Conservation (phyloP, 106 monocot genomes). For the Dioscorea zingiberensis region DNA sequence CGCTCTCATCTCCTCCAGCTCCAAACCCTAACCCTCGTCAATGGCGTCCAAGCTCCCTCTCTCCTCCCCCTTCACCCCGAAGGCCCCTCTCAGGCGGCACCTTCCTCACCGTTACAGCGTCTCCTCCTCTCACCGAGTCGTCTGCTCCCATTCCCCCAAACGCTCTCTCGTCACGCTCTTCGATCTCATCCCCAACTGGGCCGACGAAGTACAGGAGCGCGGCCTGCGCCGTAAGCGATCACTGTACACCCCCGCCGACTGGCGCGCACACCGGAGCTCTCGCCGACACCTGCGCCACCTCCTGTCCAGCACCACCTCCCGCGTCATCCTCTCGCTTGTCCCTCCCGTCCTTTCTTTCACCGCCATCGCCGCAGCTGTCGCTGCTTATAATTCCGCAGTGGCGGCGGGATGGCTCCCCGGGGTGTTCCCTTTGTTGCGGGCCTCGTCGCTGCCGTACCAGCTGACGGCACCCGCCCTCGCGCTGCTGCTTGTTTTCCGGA, state of each 20-base stretch:
- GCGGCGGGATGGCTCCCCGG: constrained; percentile 26
- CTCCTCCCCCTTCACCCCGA: background rate
- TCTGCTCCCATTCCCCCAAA: constrained; percentile 9
- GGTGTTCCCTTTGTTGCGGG: constrained; percentile 39
- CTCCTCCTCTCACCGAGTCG: background rate
- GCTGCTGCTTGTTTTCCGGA: constrained; percentile 85
- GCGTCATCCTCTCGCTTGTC: constrained; percentile 84
- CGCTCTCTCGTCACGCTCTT: constrained; percentile 9
- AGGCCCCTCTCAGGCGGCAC: background rate
- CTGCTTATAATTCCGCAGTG: constrained; percentile 67
- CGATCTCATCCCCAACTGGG: constrained; percentile 57
- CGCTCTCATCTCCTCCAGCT: background rate
- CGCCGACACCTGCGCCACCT: constrained; percentile 84
- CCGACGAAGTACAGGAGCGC: constrained; percentile 62
- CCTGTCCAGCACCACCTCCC: constrained; percentile 66
- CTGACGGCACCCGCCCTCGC: constrained; percentile 87
- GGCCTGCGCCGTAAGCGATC: constrained; percentile 43
- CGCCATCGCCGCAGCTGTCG: constrained; percentile 47
- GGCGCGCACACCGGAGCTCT: constrained; percentile 88
- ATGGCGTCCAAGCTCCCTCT: background rate
- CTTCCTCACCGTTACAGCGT: background rate
- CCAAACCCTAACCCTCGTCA: background rate
- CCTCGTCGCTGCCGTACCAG: constrained; percentile 78
- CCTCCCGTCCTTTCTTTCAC: constrained; percentile 66
- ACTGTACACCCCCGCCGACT: constrained; percentile 60